phyloP scores from a whole-genome alignment of 108 stramenopile genomes.

The Pseudonitzschia multistriata region DNA sequence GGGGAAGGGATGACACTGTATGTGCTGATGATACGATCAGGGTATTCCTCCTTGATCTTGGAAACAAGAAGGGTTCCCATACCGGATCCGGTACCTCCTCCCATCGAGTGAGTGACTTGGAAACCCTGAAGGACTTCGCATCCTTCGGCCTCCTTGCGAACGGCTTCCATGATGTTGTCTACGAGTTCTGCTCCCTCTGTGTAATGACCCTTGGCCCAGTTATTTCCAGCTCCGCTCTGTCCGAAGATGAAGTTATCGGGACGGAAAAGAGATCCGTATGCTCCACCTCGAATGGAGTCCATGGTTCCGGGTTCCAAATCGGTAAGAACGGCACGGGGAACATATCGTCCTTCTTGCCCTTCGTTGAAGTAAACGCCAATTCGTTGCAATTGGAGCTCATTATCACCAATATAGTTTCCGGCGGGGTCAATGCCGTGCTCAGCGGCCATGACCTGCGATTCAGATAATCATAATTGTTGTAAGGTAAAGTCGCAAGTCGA shows the following conservation, averaged over 20 bases:
- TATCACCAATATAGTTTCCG: constrained; percentile 78
- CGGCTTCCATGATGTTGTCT: constrained; percentile 91
- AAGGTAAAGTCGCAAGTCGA: too few species aligned
- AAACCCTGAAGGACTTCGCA: constrained; percentile 91
- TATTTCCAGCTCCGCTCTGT: constrained; percentile 87
- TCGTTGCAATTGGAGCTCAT: constrained; percentile 62
- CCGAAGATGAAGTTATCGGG: constrained; percentile 97
- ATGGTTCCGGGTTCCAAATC: constrained; percentile 93
- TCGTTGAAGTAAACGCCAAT: constrained; percentile 90
- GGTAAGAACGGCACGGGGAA: constrained; percentile 89
- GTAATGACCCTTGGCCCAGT: constrained; percentile 98
- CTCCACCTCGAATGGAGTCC: constrained; percentile 83
- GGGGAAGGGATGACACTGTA: constrained; percentile 92
- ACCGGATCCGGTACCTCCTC: constrained; percentile 91
- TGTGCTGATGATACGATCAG: constrained; percentile 90
- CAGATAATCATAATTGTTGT: too few species aligned
- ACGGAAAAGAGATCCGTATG: constrained; percentile 84
- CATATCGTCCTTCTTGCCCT: constrained; percentile 86
- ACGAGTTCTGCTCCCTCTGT: constrained; percentile 96
- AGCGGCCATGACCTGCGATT: constrained; percentile 78
- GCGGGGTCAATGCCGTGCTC: constrained; percentile 77
- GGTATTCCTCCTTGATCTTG: constrained; percentile 96
- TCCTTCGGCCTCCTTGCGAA: constrained; percentile 91
- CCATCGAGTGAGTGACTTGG: constrained; percentile 91
- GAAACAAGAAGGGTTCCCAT: constrained; percentile 95